Percentiles rank a stretch among this genome's conserved stretches.
phyloP scores from a whole-genome alignment of 1,284 basidiomycete species.

The Malassezia sympodialis region DNA sequence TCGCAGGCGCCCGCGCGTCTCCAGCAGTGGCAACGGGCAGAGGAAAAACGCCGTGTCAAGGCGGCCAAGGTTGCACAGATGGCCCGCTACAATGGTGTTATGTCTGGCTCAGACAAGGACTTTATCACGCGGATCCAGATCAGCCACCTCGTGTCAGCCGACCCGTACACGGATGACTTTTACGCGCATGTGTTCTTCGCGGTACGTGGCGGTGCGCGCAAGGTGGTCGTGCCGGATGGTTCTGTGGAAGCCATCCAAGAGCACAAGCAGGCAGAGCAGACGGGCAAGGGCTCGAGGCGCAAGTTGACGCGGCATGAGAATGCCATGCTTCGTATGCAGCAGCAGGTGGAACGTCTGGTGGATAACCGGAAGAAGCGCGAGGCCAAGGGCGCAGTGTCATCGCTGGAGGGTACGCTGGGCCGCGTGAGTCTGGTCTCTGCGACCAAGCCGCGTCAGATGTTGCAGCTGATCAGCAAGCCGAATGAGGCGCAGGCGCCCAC shows the following conservation, averaged over 20 bases:
- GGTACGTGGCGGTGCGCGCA: conserved; percentile 55
- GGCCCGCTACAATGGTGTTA: conserved; percentile 92
- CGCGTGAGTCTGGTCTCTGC: conserved; percentile 83
- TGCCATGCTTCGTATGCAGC: conserved; percentile 93
- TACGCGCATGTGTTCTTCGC: conserved; percentile 93
- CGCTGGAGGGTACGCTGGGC: conserved; percentile 86
- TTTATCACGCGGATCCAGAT: conserved; percentile 99
- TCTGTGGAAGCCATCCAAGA: conserved; percentile 16
- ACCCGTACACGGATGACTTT: conserved; percentile 95
- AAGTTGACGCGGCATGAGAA: conserved; percentile 57
- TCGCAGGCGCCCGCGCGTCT: conserved; percentile 26
- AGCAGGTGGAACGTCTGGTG: conserved; percentile 92
- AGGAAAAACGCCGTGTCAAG: conserved; percentile 30
- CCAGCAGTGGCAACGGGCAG: conserved; percentile 27
- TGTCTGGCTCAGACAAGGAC: conserved; percentile 98
- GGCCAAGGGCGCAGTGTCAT: conserved; percentile 33
- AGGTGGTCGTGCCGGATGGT: conserved; percentile 7
- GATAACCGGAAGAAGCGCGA: conserved; percentile 68
- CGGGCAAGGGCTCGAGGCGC: conserved; percentile 2
- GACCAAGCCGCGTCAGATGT: conserved; percentile 82
- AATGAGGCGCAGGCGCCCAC: conserved; percentile 10
- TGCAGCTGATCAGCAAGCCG: conserved; percentile 63
- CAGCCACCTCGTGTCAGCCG: conserved; percentile 73
- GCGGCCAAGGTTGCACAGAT: conserved; percentile 51
- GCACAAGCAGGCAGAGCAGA: conserved; percentile 25